Percentiles rank a stretch among this genome's conserved stretches.
These are phyloP conservation scores for Cladosporium sp. DNA, from an alignment of 2,329 filamentous ascomycete species.

Conservation along the genomic window DNA sequence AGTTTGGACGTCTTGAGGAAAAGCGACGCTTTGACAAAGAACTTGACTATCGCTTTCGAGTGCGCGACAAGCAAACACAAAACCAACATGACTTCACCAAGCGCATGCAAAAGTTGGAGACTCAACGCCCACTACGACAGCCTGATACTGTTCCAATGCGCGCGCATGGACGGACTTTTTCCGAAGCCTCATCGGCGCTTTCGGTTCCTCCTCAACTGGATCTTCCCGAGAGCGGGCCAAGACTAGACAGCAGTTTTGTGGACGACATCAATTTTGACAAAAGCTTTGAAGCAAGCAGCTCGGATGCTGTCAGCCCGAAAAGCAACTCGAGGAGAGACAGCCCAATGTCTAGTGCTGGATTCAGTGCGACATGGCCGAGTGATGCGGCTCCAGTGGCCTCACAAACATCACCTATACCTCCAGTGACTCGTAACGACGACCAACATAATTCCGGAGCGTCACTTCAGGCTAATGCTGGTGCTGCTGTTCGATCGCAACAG, in stretches of 20 bases:
- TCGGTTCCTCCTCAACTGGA: neutral
- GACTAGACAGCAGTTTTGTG: neutral
- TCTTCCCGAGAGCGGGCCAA: neutral
- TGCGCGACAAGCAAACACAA: constrained; percentile 24
- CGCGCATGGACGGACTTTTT: neutral
- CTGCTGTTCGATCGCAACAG: neutral
- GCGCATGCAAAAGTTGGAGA: neutral
- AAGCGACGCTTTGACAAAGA: constrained; percentile 24
- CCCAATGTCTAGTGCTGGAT: neutral
- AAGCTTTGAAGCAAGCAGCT: neutral
- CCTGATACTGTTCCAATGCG: neutral
- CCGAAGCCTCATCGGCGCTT: neutral
- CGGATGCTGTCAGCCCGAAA: neutral
- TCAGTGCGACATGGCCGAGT: neutral
- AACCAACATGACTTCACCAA: constrained; percentile 19
- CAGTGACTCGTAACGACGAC: neutral
- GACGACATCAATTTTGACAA: neutral
- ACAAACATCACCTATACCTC: neutral
- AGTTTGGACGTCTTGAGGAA: constrained; percentile 23
- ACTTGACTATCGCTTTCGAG: constrained; percentile 22
- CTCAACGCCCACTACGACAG: neutral
- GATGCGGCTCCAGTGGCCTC: neutral
- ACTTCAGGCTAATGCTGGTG: neutral
- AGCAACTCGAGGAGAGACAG: neutral
- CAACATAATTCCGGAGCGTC: neutral